Evolutionary conservation across 176 grass and related monocot genomes (phyloP), one percentile per base, ranked within the genome.

Genomic region (Aegilops tauschii): DNA sequence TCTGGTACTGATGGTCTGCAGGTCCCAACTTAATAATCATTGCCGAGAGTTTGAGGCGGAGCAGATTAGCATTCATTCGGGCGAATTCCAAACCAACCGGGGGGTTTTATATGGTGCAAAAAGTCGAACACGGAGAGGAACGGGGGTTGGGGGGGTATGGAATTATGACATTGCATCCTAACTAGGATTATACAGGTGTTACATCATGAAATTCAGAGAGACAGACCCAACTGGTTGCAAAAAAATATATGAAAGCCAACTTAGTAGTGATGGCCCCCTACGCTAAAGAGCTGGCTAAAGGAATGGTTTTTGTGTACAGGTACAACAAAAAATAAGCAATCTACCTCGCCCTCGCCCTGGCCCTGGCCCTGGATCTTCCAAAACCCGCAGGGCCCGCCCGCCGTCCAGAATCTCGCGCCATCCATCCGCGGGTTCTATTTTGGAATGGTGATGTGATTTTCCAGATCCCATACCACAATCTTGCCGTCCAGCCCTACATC

Each of bases 401-500:
- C 47, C 3, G 11, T 45, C 44, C 44, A 45, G 44, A 45, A 45
- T 45, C 44, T 3, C 44, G 11, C 44, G 11, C 47, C 49, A 18
- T 54, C 47, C 4, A 4, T 25, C 49, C 14, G 1, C 35, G 11
- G 3, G 56, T 9, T 9, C 82, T 91, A 91, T 35, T 78, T 88
- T 54, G 54, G 49, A 45, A 88, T 73, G 32, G 34, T 65, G 54
- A 93, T 30, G 42, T 90, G 75, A 73, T 93, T 90, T 71, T 93
- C 94, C 31, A 94, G 72, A 76, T 99, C 94, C 97, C 97, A 99
- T 39, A 97, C 78, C 77, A 97, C 97, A 30, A 99, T 84, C 80
- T 99, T 99, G 88, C 97, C 97, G 54, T 99, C 97, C 82, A 99
- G 47, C 35, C 97, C 97, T 99, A 29, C 74, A 85, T 18, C 2